Evolutionary conservation across 768 basidiomycete species (phyloP).

Genomic region (Megacollybia marginata): DNA sequence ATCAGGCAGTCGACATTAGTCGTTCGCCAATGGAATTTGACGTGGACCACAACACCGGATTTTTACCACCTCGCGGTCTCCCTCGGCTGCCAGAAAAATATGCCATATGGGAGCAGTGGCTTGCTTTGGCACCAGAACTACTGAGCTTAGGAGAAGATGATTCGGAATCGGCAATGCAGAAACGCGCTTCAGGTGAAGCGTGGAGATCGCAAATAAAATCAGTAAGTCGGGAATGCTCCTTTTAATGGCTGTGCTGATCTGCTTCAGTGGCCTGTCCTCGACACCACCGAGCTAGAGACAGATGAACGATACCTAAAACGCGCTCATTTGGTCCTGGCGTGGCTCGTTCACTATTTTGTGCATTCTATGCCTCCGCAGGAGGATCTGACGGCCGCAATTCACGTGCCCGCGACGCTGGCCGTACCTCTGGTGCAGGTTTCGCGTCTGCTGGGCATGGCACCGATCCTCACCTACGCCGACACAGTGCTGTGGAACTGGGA

Average conservation of each 20-base stretch:
- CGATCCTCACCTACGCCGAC: slow-evolving; percentile 92
- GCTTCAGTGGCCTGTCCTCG: slow-evolving; percentile 64
- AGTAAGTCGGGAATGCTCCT: slow-evolving; percentile 41
- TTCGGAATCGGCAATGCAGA: slow-evolving; percentile 36
- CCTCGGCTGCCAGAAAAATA: slow-evolving; percentile 47
- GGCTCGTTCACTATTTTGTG: slow-evolving; percentile 84
- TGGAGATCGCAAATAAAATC: slow-evolving; percentile 61
- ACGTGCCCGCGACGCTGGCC: slow-evolving; percentile 71
- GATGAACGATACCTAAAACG: slow-evolving; percentile 66
- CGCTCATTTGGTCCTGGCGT: slow-evolving; percentile 85
- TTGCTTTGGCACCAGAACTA: slow-evolving; percentile 42
- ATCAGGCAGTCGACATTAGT: slow-evolving; percentile 22
- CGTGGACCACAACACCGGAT: slow-evolving; percentile 63
- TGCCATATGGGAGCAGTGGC: slow-evolving; percentile 65
- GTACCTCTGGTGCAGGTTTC: slow-evolving; percentile 76
- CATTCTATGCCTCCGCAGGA: slow-evolving; percentile 59
- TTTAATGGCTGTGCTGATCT: too few species aligned
- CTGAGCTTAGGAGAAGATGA: slow-evolving; percentile 54
- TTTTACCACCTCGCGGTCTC: slow-evolving; percentile 68
- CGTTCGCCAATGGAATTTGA: slow-evolving; percentile 44
- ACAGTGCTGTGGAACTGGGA: slow-evolving; percentile 94
- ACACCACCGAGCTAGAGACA: slow-evolving; percentile 40
- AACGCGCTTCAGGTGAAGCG: slow-evolving; percentile 45
- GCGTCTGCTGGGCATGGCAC: slow-evolving; percentile 73
- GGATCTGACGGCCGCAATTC: slow-evolving; percentile 25